These are phyloP conservation scores for Didymella segeticola DNA, from an alignment of 2,329 filamentous ascomycete genomes.

Conservation along the genomic window DNA sequence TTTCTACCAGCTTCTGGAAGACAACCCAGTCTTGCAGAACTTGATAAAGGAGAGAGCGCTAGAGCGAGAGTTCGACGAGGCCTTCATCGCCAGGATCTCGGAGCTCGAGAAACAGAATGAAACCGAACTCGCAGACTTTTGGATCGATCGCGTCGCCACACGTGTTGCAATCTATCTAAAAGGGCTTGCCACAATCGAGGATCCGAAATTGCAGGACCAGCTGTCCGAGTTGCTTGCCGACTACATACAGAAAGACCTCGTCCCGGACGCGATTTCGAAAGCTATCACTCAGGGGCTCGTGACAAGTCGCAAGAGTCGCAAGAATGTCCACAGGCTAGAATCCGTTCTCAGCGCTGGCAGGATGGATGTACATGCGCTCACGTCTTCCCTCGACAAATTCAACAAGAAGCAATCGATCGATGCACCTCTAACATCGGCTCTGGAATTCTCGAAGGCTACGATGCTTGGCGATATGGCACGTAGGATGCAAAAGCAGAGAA, in stretches of 20 bases:
- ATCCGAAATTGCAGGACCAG: constrained; percentile 43
- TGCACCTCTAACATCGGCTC: background rate
- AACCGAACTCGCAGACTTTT: constrained; percentile 38
- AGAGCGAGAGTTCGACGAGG: constrained; percentile 29
- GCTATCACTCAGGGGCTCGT: constrained; percentile 40
- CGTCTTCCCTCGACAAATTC: constrained; percentile 40
- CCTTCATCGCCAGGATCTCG: constrained; percentile 34
- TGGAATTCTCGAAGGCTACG: constrained; percentile 31
- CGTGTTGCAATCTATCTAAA: constrained; percentile 37
- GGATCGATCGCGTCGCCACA: constrained; percentile 39
- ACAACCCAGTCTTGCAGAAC: constrained; percentile 17
- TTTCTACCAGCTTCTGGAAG: constrained; percentile 9
- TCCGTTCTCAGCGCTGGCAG: constrained; percentile 25
- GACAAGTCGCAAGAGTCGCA: constrained; percentile 40
- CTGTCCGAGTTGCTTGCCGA: constrained; percentile 40
- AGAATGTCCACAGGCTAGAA: constrained; percentile 41
- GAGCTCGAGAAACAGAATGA: constrained; percentile 39
- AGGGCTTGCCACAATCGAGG: constrained; percentile 31
- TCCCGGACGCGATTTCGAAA: constrained; percentile 42
- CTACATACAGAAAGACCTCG: constrained; percentile 42
- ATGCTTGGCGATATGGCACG: constrained; percentile 43
- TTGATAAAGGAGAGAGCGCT: constrained; percentile 28
- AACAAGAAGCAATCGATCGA: constrained; percentile 41
- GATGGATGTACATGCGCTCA: constrained; percentile 16
- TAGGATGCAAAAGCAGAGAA: constrained; percentile 45